Evolutionary conservation across 2,329 filamentous ascomycete species (phyloP).

Genomic region (Trichoderma gracile): DNA sequence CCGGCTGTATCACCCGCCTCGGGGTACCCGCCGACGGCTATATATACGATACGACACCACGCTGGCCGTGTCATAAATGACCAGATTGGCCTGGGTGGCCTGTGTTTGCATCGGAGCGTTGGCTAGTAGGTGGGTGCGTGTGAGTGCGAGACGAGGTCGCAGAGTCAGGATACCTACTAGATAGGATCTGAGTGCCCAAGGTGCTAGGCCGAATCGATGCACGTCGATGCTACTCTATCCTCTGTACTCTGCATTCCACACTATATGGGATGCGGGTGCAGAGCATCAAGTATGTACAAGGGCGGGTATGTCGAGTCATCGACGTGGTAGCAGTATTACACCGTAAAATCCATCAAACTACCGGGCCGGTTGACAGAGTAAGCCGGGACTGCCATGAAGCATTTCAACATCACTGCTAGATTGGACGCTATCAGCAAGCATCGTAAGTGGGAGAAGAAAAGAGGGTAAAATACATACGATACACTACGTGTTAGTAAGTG

Average conservation of each 20-base stretch:
- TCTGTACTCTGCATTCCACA: not conserved
- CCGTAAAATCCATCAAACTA: too few species aligned
- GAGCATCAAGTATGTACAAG: not conserved
- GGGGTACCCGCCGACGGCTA: constrained; percentile 18
- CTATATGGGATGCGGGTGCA: not conserved
- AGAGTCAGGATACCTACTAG: not conserved
- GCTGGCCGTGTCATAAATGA: constrained; percentile 22
- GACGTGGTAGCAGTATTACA: not conserved
- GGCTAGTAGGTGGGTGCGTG: not conserved
- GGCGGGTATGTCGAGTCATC: not conserved
- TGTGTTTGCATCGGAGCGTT: constrained; percentile 24
- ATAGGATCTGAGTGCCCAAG: constrained; percentile 10
- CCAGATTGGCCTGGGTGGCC: constrained; percentile 15
- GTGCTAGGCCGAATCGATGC: constrained; percentile 11
- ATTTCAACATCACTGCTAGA: too few species aligned
- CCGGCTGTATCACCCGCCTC: constrained; percentile 14
- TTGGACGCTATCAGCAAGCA: too few species aligned
- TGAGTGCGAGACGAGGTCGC: not conserved
- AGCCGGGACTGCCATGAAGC: too few species aligned
- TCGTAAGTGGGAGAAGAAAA: too few species aligned
- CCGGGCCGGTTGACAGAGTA: too few species aligned
- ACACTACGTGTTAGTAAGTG: too few species aligned
- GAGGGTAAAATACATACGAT: too few species aligned
- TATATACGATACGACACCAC: not conserved
- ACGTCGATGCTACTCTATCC: not conserved